Base-by-base conservation (phyloP, 169 alveolate species). In the Eimeria zaria region DNA sequence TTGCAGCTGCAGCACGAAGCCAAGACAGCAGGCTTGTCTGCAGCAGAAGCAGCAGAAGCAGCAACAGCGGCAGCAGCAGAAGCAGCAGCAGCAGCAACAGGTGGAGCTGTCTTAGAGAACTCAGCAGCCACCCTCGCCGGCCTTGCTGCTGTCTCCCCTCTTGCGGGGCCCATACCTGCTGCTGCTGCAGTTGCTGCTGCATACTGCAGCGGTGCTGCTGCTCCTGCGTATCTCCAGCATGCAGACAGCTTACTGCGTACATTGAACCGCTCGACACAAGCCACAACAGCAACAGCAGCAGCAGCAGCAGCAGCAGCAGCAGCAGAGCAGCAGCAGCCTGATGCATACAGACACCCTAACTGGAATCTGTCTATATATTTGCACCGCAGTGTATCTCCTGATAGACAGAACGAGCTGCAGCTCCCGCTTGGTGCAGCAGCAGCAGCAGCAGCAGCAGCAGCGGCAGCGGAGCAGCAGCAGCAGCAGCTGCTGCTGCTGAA, bases 1-100 rank as follows among this genome's bases (percentile, higher is more conserved):
- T 64, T 80, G 89, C 89, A 80, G 89, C 30, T 80, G 89, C 69
- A 80, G 89, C 89, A 80, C 89, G 89, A 80, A 24, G 89, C 89
- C 22, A 80, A 80, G 69, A 80, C 89, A 41, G 41, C 69, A 36
- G 67, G 69, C 24, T 41, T 51, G 14, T n/a, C 69, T 18, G 62
- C 89, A 2, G 60, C 89, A 14, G 60, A 60, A 44, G 89, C 89
- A 44, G 89, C 89, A 44, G 89, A 60, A 44, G 89, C 89, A 44
- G 89, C 60, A 48, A 67, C 89, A 80, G 89, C 89, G 46, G 69
- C 89, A 48, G 67, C 89, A 48, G 60, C 87, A 76, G 81, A 36
- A 76, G 69, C 55, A n/a, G n/a, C n/a, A n/a, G n/a, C n/a, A n/a
- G n/a, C n/a, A n/a, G n/a, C n/a, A n/a, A n/a, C n/a, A 24, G 84